A percentile compares a stretch with the other conserved stretches of the same genome.
These are phyloP conservation scores for Macadamia tetraphylla DNA, from an alignment of 164 flowering plant genomes.

Conservation along the genomic window DNA sequence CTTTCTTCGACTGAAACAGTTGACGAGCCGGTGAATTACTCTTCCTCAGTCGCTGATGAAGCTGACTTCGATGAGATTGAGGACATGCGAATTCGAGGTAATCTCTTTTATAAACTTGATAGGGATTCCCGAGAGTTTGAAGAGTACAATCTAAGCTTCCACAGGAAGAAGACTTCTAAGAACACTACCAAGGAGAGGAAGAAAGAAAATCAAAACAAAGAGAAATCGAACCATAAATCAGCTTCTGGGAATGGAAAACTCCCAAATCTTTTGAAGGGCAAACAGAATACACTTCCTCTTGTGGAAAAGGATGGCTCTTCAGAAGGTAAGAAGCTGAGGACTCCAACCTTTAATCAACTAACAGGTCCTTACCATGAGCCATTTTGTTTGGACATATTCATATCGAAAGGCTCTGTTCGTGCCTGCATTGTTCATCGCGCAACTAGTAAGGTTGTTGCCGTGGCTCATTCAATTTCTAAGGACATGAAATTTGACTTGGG, in stretches of 20 bases:
- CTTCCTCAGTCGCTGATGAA: conserved; percentile 12
- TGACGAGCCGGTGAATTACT: conserved; percentile 15
- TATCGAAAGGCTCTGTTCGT: conserved; percentile 81
- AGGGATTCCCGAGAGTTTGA: conserved; percentile 73
- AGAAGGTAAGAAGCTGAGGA: conserved; percentile 41
- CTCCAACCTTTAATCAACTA: conserved; percentile 67
- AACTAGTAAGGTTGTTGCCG: conserved; percentile 85
- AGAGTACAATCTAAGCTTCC: conserved; percentile 63
- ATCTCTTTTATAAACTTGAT: conserved; percentile 70
- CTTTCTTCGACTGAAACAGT: conserved; percentile 10
- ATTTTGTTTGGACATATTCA: conserved; percentile 75
- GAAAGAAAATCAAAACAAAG: conserved; percentile 28
- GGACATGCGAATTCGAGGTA: conserved; percentile 73
- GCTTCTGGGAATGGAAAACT: conserved; percentile 16
- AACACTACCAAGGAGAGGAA: conserved; percentile 11
- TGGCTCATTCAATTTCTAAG: conserved; percentile 90
- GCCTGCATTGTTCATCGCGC: conserved; percentile 83
- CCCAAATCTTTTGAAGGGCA: conserved; percentile 13
- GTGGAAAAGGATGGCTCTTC: conserved; percentile 13
- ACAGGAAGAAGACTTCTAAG: conserved; percentile 38
- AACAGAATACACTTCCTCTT: not conserved
- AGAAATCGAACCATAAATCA: conserved; percentile 10
- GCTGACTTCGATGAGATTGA: conserved; percentile 67
- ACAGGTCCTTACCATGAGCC: conserved; percentile 88
- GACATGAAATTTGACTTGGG: conserved; percentile 75